Evolutionary conservation across 208 protist species (phyloP), one percentile per base, ranked within the genome.

Genomic region (Leishmania mexicana): DNA sequence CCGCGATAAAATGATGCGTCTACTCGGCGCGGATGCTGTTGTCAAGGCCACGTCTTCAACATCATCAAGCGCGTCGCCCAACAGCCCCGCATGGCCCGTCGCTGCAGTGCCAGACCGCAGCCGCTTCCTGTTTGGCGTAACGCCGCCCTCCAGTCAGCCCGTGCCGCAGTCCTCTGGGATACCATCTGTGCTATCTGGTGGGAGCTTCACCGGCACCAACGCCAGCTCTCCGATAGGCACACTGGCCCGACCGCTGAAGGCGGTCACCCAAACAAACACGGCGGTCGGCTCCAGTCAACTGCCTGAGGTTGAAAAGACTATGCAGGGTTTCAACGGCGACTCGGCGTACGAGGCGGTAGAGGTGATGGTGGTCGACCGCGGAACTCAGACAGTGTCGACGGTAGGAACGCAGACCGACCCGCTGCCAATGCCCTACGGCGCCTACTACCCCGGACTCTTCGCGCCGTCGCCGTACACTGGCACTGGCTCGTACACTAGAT

Each of bases 321-420:
- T 83, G 78, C 62, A 71, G 60, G 75, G 70, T 7, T 35, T 84
- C 47, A 72, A 40, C 76, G 45, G 80, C 38, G 17, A 28, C n/a
- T 53, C 68, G 21, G 68, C 78, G 38, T 91, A 89, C 75, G 83
- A 87, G 42, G 70, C 82, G 21, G 87, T 96, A n/a, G 88, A 96
- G 58, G 90, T 96, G 31, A 94, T 93, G 91, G 88, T 96, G 40
- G 90, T 94, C 13, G 94, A 97, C 82, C 89, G 94, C 45, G 94
- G 94, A 10, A 97, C 94, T 24, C 94, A 97, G 79, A 97, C 94
- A 4, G 87, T 92, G 17, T 89, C 84, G 13, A 95, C 91, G 28
- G 84, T 90, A 5, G 85, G 85, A 4, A 92, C 87, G 71, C 94
- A 97, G 78, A 97, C 94, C n/a, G 94, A 97, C 31, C 87, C 92